Base-by-base conservation (phyloP, 208 protist genomes). In the Leptomonas pyrrhocoris region DNA sequence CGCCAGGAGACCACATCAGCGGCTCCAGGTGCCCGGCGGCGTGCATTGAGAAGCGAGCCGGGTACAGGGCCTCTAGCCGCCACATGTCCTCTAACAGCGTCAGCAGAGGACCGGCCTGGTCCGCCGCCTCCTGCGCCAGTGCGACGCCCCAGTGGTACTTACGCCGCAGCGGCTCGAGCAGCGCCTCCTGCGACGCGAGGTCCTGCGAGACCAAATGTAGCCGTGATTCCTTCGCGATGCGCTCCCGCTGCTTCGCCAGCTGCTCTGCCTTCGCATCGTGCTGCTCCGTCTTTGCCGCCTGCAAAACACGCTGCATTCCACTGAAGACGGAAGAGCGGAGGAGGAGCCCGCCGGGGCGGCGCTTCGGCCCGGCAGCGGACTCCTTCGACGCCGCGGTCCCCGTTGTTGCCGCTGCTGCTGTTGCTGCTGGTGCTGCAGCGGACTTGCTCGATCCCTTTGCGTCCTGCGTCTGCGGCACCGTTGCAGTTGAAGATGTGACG, bases 291-390 rank as follows among this genome's bases (percentile, higher is more conserved):
- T 86, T 74, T 5, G 84, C 88, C 1, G 74, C 74, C 45, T 69
- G 75, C 36, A 95, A 80, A 50, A 84, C 77, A 27, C 74, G 85
- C 56, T 93, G 85, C 40, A 95, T 49, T 30, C 84, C 82, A n/a
- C 78, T 88, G 71, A 95, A 92, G 40, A 79, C 80, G 40, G 81
- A 76, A 18, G 81, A 88, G 34, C 79, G 73, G 5, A 86, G 77
- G 56, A 88, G 43, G 38, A 72, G 9, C 7, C 54, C 65, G 21
- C 64, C 77, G 2, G 49, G 38, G 3, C 61, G 68, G 13, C 60
- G 74, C 58, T 77, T 77, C 31, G 72, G 64, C 5, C 21, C 64
- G 0, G 51, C 38, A 8, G 64, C 18, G 0, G 49, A n/a, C 16
- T 77, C 72, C 40, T 71, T 77, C 9, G 57, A 42, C 2, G 63